phyloP scores from a whole-genome alignment of 352 stramenopile genomes.

The Pythium phragmitis region DNA sequence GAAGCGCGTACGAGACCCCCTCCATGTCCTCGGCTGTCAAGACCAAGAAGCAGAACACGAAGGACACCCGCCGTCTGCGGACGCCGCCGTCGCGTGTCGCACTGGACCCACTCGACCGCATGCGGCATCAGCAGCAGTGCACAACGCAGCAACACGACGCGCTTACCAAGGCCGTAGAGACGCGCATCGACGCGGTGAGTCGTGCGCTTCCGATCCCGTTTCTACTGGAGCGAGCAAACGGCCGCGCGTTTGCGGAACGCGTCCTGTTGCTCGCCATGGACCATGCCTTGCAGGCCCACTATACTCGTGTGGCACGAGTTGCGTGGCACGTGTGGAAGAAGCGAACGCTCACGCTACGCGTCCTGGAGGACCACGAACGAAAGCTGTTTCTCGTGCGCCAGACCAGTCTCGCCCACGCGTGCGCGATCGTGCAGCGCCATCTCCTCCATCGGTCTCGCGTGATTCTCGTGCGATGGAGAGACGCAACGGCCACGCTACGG shows the following conservation, averaged over 20 bases:
- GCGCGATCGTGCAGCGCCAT: constrained; percentile 37
- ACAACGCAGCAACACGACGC: constrained; percentile 7
- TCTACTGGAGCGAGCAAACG: constrained; percentile 17
- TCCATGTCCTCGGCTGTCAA: not conserved
- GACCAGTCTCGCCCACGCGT: constrained; percentile 37
- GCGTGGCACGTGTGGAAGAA: constrained; percentile 27
- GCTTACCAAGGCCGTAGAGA: constrained; percentile 10
- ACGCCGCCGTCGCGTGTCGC: not conserved
- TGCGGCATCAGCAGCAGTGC: constrained; percentile 13
- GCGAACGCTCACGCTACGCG: constrained; percentile 23
- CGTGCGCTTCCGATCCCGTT: constrained; percentile 30
- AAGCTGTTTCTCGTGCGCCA: constrained; percentile 27
- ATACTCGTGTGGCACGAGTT: constrained; percentile 17
- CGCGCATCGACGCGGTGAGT: constrained; percentile 15
- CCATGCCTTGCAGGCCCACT: constrained; percentile 15
- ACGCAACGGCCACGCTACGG: constrained; percentile 16
- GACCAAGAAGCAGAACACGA: not conserved
- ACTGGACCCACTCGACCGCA: constrained; percentile 18
- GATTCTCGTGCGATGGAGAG: constrained; percentile 19
- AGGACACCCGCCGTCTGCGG: not conserved
- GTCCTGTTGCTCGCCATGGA: constrained; percentile 26
- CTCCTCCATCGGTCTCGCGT: constrained; percentile 16
- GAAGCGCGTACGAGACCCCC: constrained; percentile 12
- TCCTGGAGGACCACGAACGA: constrained; percentile 27
- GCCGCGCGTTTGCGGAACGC: constrained; percentile 29